phyloP scores from a whole-genome alignment of 2,329 filamentous ascomycete genomes.

The Cercospora canescens region DNA sequence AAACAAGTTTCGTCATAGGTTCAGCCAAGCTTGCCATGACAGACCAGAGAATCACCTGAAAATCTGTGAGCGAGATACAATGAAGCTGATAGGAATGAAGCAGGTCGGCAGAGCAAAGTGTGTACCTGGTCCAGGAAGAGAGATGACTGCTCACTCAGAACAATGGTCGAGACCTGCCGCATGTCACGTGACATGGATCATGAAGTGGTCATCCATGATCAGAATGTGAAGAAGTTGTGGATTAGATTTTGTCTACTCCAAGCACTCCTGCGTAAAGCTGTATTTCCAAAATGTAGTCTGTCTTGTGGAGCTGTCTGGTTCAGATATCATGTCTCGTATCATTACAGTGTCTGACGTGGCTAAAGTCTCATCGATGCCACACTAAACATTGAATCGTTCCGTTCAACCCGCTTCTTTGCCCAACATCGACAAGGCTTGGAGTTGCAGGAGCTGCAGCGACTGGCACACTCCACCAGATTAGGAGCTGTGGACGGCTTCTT shows the following conservation, averaged over 20 bases:
- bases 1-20: background rate
- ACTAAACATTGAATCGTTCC: conserved; percentile 9
- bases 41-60: background rate
- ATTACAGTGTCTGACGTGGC: background rate
- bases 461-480: background rate
- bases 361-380: background rate
- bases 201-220: background rate
- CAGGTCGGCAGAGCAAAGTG: no score
- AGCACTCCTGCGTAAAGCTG: background rate
- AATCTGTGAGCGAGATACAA: background rate
- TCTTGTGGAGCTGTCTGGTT: background rate
- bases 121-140: background rate
- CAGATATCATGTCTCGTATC: background rate
- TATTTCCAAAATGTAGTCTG: background rate
- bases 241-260: background rate
- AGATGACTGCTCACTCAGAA: no score
- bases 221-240: background rate
- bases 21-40: background rate
- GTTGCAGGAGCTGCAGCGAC: background rate
- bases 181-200: background rate
- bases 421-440: conserved; percentile 8
- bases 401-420: conserved; percentile 7
- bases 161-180: no score
- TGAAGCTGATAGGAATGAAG: background rate
- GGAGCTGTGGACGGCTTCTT: conserved; percentile 12